Evolutionary conservation across 1,139 yeast species (phyloP).

Genomic region (Zygoascus sp.): DNA sequence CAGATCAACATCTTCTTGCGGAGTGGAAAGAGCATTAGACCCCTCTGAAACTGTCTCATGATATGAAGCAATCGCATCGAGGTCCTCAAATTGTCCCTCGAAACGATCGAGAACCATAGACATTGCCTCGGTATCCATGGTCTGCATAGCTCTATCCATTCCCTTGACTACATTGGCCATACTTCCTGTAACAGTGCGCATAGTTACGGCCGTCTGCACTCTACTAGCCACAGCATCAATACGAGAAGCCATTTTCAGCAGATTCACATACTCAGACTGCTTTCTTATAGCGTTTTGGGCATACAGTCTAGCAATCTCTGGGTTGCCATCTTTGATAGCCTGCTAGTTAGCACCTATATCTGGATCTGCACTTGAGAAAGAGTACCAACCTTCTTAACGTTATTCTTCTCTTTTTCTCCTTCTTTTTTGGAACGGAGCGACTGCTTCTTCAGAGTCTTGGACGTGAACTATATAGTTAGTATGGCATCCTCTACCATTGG

Average conservation of each 20-base stretch:
- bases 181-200: constrained; percentile 89
- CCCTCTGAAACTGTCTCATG: constrained; percentile 87
- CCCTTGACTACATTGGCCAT: constrained; percentile 92
- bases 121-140: constrained; percentile 87
- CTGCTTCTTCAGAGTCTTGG: constrained; percentile 87
- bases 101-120: constrained; percentile 96
- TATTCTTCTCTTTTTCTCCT: constrained; percentile 79
- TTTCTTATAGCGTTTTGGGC: constrained; percentile 96
- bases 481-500: too few relatives aligned
- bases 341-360: constrained; percentile 14
- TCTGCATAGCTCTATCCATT: constrained; percentile 93
- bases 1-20: constrained; percentile 93
- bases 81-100: constrained; percentile 91
- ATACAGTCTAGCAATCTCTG: constrained; percentile 88
- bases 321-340: constrained; percentile 80
- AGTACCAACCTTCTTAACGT: constrained; percentile 61
- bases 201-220: constrained; percentile 95
- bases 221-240: constrained; percentile 95
- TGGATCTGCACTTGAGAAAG: neutral
- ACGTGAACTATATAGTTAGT: constrained; percentile 60
- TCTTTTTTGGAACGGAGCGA: constrained; percentile 89
- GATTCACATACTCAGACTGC: constrained; percentile 76
- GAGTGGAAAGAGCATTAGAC: constrained; percentile 83
- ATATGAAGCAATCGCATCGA: constrained; percentile 90
- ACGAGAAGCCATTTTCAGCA: constrained; percentile 77